Evolutionary conservation across 1,139 yeast genomes (phyloP).

Genomic region (Sugiyamaella japonica): DNA sequence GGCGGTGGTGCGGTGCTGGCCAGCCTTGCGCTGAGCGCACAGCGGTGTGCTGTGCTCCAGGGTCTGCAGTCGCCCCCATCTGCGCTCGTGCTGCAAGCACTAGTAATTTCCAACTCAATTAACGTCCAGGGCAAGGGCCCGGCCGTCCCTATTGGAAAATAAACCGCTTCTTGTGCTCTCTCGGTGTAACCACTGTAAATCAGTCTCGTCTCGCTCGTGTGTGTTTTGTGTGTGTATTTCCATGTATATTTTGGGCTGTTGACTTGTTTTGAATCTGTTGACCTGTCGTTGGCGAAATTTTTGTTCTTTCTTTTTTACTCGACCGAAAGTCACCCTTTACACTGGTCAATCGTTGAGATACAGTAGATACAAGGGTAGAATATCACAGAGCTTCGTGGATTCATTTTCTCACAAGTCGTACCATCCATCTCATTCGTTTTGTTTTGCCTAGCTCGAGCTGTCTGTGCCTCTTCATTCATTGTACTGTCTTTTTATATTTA

Average conservation of each 20-base stretch:
- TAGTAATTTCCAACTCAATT: background rate
- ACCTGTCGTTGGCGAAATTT: background rate
- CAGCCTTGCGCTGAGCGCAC: background rate
- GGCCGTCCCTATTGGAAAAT: background rate
- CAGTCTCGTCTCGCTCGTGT: no score
- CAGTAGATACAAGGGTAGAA: no score
- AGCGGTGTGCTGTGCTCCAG: background rate
- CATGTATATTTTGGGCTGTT: no score
- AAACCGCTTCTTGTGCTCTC: background rate
- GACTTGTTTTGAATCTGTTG: no score
- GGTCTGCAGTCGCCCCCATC: background rate
- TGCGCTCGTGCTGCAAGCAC: background rate
- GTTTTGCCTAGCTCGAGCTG: background rate
- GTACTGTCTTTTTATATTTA: background rate
- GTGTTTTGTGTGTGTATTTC: no score
- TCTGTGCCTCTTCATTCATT: background rate
- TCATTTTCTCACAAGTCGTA: no score
- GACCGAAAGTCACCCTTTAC: no score
- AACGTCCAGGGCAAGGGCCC: slow-evolving; percentile 7
- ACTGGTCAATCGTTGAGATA: no score
- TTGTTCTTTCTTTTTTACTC: background rate
- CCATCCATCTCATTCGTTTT: background rate
- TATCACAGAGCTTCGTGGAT: no score
- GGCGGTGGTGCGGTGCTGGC: no score
- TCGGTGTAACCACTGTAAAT: no score